Conservation (phyloP, 257 asterid genomes). For the Solanum etuberosum region DNA sequence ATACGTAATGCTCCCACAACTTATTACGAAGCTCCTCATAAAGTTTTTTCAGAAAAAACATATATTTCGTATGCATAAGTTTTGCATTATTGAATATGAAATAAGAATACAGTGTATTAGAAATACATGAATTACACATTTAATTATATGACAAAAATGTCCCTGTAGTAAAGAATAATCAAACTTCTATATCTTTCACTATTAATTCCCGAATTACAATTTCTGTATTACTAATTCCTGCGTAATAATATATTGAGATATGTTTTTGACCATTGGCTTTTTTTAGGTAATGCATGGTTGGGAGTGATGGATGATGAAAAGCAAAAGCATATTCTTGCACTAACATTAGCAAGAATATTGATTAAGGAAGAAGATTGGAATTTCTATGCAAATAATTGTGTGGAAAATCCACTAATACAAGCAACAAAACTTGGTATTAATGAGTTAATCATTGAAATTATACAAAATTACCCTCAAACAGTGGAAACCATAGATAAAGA, state of each 20-base stretch:
- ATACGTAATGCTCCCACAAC: too few relatives aligned
- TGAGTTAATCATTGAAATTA: background rate
- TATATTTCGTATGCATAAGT: too few relatives aligned
- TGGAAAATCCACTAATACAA: background rate
- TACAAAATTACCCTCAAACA: background rate
- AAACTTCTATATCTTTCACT: background rate
- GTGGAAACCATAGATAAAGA: background rate
- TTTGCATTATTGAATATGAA: too few relatives aligned
- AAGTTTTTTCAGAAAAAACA: too few relatives aligned
- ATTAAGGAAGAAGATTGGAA: background rate
- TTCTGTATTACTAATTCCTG: background rate
- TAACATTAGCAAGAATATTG: background rate
- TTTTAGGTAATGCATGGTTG: background rate
- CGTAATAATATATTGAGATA: background rate
- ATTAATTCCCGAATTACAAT: background rate
- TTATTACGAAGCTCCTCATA: too few relatives aligned
- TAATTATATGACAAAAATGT: too few relatives aligned
- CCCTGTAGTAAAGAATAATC: too few relatives aligned
- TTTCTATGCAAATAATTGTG: background rate
- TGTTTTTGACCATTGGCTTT: background rate
- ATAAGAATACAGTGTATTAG: too few relatives aligned
- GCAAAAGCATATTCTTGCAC: conserved; percentile 1
- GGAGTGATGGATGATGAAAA: background rate
- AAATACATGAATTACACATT: too few relatives aligned
- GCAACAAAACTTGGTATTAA: background rate